Evolutionary conservation across 768 basidiomycete species (phyloP), one percentile per base, ranked within the genome.

Genomic region (Pholiota microspora): DNA sequence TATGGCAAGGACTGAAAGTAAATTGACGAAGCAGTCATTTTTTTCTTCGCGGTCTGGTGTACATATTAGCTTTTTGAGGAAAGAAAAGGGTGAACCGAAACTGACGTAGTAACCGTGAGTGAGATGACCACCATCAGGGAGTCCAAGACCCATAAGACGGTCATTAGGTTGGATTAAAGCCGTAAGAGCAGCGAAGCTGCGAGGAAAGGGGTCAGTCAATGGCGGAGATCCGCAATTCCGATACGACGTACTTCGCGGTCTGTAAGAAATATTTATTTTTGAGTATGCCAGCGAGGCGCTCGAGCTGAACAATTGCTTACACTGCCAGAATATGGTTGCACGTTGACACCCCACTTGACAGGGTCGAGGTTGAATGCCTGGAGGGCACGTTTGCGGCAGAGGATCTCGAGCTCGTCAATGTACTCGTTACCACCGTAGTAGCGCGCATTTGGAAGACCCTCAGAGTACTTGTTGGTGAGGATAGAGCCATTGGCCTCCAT

Each of bases 1-100:
- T 98, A 99, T 44, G 97, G 96, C 68, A 97, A 80, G 32, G 97
- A 97, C 70, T 98, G 95, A 89, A 98, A 99, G 80, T 98, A 98
- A 77, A 99, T 98, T 16, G 97, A 98, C 21, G 96, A 98, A 31
- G 97, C 93, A 29, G 97, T 98, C 87, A 99, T 98, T 76, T 99
- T 98, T 81, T 98, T 97, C 79, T 98, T 98, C 56, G 94, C 92
- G 53, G 94, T 96, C 90, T 92, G 63, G 15, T 55, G 25, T 59
- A 47, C 54, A 59, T 44, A 49, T 55, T 29, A 42, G 18, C 8
- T 10, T 16, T 12, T 42, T 5, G 16, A 27, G 3, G 7, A 9
- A n/a, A 48, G 5, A 25, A 10, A 32, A 13, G 7, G 18, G 45
- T 50, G 42, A 7, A 25, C 35, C n/a, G 40, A 31, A 23, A 77